These are phyloP conservation scores for Sphagnum contortum DNA, from an alignment of 225 moss, liverwort and hornwort genomes.

Conservation along the genomic window DNA sequence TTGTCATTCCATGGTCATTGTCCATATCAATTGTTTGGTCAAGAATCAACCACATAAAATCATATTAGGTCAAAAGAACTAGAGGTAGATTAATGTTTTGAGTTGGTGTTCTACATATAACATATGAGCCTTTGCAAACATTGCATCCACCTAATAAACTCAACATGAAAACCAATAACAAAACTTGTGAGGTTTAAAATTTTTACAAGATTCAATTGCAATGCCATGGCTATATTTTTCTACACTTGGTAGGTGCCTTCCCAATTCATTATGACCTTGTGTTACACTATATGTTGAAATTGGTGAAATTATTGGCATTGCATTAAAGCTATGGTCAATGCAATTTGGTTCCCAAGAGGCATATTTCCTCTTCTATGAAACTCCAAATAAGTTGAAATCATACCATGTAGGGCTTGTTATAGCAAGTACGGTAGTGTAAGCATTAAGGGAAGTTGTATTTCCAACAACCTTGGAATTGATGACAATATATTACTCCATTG, in stretches of 20 bases:
- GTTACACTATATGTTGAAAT: too few relatives aligned
- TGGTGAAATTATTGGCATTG: too few relatives aligned
- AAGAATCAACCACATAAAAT: slow-evolving; percentile 99
- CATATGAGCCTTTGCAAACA: slow-evolving; percentile 69
- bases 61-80: slow-evolving; percentile 87
- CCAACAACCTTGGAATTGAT: slow-evolving; percentile 99
- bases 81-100: slow-evolving; percentile 95
- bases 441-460: slow-evolving; percentile 92
- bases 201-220: too few relatives aligned
- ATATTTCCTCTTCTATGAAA: not conserved
- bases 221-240: too few relatives aligned
- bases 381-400: not conserved
- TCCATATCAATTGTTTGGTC: slow-evolving; percentile 85
- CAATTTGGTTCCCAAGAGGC: too few relatives aligned
- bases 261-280: too few relatives aligned
- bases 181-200: too few relatives aligned
- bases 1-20: slow-evolving; percentile 86
- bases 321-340: too few relatives aligned
- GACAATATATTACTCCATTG: slow-evolving; percentile 87
- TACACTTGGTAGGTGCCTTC: too few relatives aligned
- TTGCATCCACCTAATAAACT: too few relatives aligned
- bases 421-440: slow-evolving; percentile 91
- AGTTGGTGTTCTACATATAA: slow-evolving; percentile 94
- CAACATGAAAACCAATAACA: too few relatives aligned
- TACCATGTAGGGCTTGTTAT: slow-evolving; percentile 98